Evolutionary conservation across 2,329 filamentous ascomycete species (phyloP), one percentile per base, ranked within the genome.

Genomic region (Colletotrichum siamense): DNA sequence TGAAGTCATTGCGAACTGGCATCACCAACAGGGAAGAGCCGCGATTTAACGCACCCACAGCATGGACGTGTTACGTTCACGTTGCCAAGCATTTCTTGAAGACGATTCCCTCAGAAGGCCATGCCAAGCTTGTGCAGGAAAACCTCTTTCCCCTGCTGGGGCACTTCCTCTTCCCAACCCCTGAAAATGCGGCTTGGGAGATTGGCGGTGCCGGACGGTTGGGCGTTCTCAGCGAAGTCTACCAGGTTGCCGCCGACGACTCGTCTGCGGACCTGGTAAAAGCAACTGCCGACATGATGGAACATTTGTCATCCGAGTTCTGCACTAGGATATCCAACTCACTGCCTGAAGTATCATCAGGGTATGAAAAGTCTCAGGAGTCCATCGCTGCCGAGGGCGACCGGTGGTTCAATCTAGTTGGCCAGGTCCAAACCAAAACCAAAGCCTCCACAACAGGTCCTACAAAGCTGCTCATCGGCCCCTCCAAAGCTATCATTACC

Each of bases 341-440:
- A 0, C 89, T 95, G 7, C 95, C 96, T 1, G 95, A 96, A 81
- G 92, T 96, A 72, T 96, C 95, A 0, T 94, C 94, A 77, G 94
- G 95, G 22, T 95, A 95, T 79, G 89, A 91, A 30, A 88, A 89
- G 57, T 98, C 95, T 0, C 95, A 98, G 82, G 89, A 91, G 67
- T 87, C 88, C 55, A 89, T 98, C 30, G 91, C 91, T 12, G 88
- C 92, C 8, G 91, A 94, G 79, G 93, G 93, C 0, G 87, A 89
- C 62, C 92, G 94, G 1, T 95, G 95, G 86, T 93, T 94, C 76
- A 85, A 89, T 3, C 84, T 95, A 12, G 87, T 87, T 1, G 87
- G 87, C 2, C 84, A 86, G 24, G 84, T 92, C 6, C 83, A 88
- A 76, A 85, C 80, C 67, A 81, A 83, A 77, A 26, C 16, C 15